Evolutionary conservation across 805 yeast species (phyloP).

Genomic region (Candida parachauliodes): DNA sequence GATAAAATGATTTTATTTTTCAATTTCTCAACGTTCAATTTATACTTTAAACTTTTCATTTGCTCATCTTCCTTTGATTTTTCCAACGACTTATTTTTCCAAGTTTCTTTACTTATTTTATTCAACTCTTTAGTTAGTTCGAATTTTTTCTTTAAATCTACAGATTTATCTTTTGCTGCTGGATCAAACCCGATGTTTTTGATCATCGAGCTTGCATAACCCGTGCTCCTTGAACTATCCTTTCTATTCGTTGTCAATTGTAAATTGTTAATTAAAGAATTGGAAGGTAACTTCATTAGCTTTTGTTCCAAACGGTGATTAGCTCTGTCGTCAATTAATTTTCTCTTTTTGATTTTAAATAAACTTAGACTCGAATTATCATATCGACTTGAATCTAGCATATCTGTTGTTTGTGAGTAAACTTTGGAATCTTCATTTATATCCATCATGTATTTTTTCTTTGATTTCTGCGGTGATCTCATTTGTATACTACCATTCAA

Average conservation of each 20-base stretch:
- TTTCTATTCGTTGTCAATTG: slow-evolving; percentile 1
- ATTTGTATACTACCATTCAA: slow-evolving; percentile 57
- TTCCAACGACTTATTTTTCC: slow-evolving; percentile 14
- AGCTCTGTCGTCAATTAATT: slow-evolving; percentile 23
- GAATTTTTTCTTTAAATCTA: slow-evolving; percentile 7
- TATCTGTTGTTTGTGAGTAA: slow-evolving; percentile 14
- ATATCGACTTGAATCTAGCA: slow-evolving; percentile 40
- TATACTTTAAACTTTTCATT: slow-evolving; percentile 14
- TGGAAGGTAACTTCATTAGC: slow-evolving; percentile 14
- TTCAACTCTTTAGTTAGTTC: slow-evolving; percentile 17
- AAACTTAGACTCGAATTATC: slow-evolving; percentile 44
- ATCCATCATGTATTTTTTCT: slow-evolving; percentile 10
- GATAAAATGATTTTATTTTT: not conserved
- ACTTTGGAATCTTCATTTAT: slow-evolving; percentile 11
- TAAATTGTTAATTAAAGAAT: slow-evolving; percentile 6
- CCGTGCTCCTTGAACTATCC: slow-evolving; percentile 12
- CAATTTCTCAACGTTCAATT: not conserved
- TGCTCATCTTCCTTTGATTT: slow-evolving; percentile 16
- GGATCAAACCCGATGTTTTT: slow-evolving; percentile 53
- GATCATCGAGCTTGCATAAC: slow-evolving; percentile 38
- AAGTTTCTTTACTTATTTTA: slow-evolving; percentile 17
- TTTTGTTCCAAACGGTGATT: slow-evolving; percentile 37
- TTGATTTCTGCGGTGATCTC: slow-evolving; percentile 48
- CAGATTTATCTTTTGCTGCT: slow-evolving; percentile 17
- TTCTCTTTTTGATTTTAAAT: slow-evolving; percentile 35